Evolutionary conservation across 164 flowering plant species (phyloP).

Genomic region (Berberis thunbergii): DNA sequence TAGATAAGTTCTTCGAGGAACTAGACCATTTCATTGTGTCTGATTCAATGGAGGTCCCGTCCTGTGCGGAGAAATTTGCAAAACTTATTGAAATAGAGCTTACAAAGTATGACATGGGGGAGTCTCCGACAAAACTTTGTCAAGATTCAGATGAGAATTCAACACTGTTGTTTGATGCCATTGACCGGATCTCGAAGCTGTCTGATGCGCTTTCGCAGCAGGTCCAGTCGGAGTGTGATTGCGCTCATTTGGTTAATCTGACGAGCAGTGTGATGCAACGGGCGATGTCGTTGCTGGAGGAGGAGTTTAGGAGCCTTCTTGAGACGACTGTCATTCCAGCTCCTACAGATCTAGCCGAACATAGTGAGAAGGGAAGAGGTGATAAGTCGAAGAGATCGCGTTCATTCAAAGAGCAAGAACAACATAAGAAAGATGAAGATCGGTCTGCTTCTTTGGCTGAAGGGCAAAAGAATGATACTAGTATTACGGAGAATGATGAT

Average conservation of each 20-base stretch:
- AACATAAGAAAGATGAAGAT: too few relatives aligned
- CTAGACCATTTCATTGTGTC: too few relatives aligned
- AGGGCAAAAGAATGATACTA: constrained; percentile 8
- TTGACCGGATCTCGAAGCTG: constrained; percentile 21
- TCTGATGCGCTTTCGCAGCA: constrained; percentile 8
- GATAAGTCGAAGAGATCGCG: too few relatives aligned
- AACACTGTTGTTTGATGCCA: constrained; percentile 16
- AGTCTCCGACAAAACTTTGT: constrained; percentile 20
- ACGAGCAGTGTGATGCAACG: constrained; percentile 36
- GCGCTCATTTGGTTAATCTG: constrained; percentile 17
- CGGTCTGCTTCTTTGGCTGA: neutral
- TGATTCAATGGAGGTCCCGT: constrained; percentile 20
- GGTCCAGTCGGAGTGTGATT: neutral
- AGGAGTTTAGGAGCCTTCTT: constrained; percentile 47
- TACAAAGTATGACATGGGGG: constrained; percentile 18
- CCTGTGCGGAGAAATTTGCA: constrained; percentile 16
- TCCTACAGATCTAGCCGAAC: neutral
- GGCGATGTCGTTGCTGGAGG: constrained; percentile 57
- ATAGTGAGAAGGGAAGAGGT: too few relatives aligned
- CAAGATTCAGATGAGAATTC: constrained; percentile 11
- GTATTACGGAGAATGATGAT: constrained; percentile 6
- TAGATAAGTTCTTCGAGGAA: too few relatives aligned
- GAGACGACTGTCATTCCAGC: constrained; percentile 19
- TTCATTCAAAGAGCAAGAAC: constrained; percentile 1
- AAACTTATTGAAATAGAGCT: constrained; percentile 26